Percentiles rank a stretch among this genome's conserved stretches.
Evolutionary conservation across 2,329 filamentous ascomycete genomes (phyloP).

Genomic region (Colletotrichum chlorophyti): DNA sequence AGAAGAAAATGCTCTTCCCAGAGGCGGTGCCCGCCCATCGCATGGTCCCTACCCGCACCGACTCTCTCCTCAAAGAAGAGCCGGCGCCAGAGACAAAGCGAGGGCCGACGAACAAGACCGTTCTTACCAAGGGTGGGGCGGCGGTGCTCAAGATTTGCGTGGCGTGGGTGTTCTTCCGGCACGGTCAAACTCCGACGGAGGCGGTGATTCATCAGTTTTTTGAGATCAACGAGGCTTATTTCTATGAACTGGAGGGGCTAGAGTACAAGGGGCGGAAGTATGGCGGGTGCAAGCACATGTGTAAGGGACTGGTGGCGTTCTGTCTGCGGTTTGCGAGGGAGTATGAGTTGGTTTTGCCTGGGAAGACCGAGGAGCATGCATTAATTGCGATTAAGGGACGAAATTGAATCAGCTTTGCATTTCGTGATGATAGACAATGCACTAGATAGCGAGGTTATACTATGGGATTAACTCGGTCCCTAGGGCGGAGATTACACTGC

Average conservation of each 20-base stretch:
- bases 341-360: not conserved
- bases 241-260: constrained; percentile 14
- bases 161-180: constrained; percentile 11
- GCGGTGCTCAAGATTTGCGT: constrained; percentile 19
- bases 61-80: constrained; percentile 4
- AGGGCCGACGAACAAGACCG: not conserved
- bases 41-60: constrained; percentile 3
- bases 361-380: not conserved
- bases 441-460: too few species aligned
- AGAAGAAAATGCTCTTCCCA: not conserved
- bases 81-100: not conserved
- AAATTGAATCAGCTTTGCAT: too few species aligned
- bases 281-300: not conserved
- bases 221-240: constrained; percentile 9
- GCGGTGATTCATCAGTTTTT: constrained; percentile 11
- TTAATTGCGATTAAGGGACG: too few species aligned
- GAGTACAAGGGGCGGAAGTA: constrained; percentile 4
- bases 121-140: constrained; percentile 6
- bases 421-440: too few species aligned
- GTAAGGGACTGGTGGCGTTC: not conserved
- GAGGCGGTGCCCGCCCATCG: not conserved
- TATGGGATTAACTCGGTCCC: too few species aligned
- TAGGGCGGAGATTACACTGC: too few species aligned
- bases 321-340: not conserved
- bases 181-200: constrained; percentile 2